Base-by-base conservation (phyloP, 345 rosid species). In the Arabis hirsuta region DNA sequence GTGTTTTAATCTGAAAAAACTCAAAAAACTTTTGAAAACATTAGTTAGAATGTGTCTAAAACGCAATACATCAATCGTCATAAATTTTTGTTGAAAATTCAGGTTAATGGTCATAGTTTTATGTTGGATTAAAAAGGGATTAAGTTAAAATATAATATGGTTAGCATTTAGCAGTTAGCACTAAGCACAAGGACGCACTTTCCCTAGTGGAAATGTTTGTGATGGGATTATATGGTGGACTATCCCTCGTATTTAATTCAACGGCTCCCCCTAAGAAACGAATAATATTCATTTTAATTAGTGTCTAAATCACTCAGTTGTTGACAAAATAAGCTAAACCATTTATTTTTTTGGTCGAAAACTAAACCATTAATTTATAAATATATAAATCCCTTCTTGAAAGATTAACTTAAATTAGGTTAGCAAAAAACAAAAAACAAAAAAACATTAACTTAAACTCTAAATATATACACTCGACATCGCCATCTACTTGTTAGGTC, bases 151-250 rank as follows among this genome's bases (percentile, higher is more conserved):
- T 52, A 51, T n/a, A 74, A 32, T 20, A 66, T 50, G 55, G n/a
- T 44, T 59, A 51, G 27, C 20, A 48, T 39, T 55, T 11, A 27
- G 3, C 29, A 27, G 29, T 27, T 27, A 27, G 41, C 68, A 59
- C 73, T 66, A 58, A 66, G 62, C 78, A 67, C 43, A 67, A 67
- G 63, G 19, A 68, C 51, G 73, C 79, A 75, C 73, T 67, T 60
- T 60, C 57, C 73, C 20, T 74, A 75, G 74, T 75, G 79, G 73
- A 53, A 52, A 67, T 44, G 78, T 3, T 61, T 57, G 44, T 74
- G 73, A 51, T 52, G 52, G 65, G 59, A 60, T 63, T 45, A 16
- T 14, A 64, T 64, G 71, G 69, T 61, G 79, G 79, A 68, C 74
- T 74, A 57, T 27, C 56, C 46, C 42, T 8, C 62, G 42, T 67